phyloP scores from a whole-genome alignment of 2,329 filamentous ascomycete species.

The Fusarium pseudoanthophilum region DNA sequence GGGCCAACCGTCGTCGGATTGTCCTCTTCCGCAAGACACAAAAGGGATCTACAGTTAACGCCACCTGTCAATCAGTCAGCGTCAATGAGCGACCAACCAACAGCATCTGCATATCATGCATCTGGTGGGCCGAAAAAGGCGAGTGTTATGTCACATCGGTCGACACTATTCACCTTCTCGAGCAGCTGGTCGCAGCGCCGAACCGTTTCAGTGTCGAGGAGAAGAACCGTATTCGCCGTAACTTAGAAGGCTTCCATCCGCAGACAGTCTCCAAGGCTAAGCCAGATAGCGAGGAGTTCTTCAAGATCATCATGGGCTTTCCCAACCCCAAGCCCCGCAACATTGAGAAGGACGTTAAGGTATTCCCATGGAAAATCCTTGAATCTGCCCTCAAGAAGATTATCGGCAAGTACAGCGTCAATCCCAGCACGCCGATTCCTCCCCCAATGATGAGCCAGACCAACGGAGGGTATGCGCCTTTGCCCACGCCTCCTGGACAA shows the following conservation, averaged over 20 bases:
- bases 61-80: constrained; percentile 81
- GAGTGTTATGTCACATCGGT: constrained; percentile 96
- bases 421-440: constrained; percentile 53
- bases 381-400: constrained; percentile 94
- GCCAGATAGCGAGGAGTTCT: constrained; percentile 93
- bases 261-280: constrained; percentile 94
- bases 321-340: constrained; percentile 94
- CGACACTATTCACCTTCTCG: constrained; percentile 94
- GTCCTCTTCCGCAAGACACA: constrained; percentile 90
- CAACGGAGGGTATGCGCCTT: constrained; percentile 54
- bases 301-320: constrained; percentile 99
- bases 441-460: constrained; percentile 56
- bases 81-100: constrained; percentile 82
- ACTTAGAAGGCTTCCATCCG: constrained; percentile 93
- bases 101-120: constrained; percentile 96
- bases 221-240: constrained; percentile 97
- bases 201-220: constrained; percentile 94
- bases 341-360: constrained; percentile 99
- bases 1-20: constrained; percentile 80
- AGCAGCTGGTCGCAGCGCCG: constrained; percentile 81
- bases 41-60: constrained; percentile 81
- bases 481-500: constrained; percentile 60
- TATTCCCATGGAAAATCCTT: constrained; percentile 95
- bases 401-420: constrained; percentile 90
- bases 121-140: constrained; percentile 92